Evolutionary conservation across 2,329 filamentous ascomycete species (phyloP), one percentile per base, ranked within the genome.

Genomic region (Beauveria sp.): DNA sequence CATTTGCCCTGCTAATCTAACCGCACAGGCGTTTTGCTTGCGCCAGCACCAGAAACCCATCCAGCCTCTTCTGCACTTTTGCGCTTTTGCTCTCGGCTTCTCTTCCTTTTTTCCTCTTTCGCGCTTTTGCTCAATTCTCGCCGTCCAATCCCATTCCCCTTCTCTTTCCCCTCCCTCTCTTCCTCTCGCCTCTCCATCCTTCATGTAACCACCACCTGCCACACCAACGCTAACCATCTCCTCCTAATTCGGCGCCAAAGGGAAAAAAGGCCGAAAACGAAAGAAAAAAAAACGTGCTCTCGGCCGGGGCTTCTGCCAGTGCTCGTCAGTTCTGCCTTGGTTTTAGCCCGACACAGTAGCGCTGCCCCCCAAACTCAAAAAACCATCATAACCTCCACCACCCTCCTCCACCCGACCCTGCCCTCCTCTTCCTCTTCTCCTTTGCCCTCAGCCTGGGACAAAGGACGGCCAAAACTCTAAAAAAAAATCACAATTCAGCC

Each of bases 351-450:
- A 43, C 56, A 44, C 47, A 30, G 44, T 54, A 44, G 47, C 48
- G 41, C 37, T 22, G 28, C 40, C 48, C 57, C 57, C 57, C 57
- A 59, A 59, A 53, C 50, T 53, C 48, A 53, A 59, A 59, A 59
- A 59, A 47, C 46, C 48, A 52, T 40, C 47, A 53, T 20, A 46
- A 24, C 20, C 22, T 24, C 55, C 55, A 12, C 34, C 34, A 37
- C 41, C 26, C 41, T 57, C 55, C 44, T 53, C 56, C 56, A 53
- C 57, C 40, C 57, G 28, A 5, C 48, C 40, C 41, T 28, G 18
- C 50, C 43, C 20, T 59, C 44, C 18, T 46, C 16, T 43, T 44
- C 28, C 51, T 46, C 26, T 37, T 30, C 22, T 37, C 34, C 34
- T 16, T 24, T 10, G 22, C 14, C 5, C 20, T 24, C 55, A 51